These are phyloP conservation scores for Notholithocarpus densiflorus DNA, from an alignment of 306 rosid species.

Conservation along the genomic window DNA sequence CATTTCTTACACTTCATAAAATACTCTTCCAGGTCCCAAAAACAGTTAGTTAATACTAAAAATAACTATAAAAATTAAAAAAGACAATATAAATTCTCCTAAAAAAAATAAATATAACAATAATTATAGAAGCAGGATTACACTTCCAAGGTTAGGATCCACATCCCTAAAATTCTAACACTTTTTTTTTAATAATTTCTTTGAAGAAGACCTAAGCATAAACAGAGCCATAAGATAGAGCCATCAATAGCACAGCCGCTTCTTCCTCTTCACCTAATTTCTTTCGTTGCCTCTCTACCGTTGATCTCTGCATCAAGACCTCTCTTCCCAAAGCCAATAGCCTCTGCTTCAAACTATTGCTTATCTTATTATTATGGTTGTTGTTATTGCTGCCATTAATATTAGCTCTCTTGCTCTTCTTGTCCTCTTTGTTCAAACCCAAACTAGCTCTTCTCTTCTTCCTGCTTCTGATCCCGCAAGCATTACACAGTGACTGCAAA, in stretches of 20 bases:
- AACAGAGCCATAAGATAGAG: slow-evolving; percentile 87
- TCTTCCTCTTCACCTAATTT: slow-evolving; percentile 86
- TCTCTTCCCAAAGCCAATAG: slow-evolving; percentile 62
- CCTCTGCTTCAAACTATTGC: slow-evolving; percentile 63
- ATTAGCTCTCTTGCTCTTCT: slow-evolving; percentile 37
- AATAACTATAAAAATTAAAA: background rate
- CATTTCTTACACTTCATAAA: slow-evolving; percentile 52
- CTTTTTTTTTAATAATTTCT: background rate
- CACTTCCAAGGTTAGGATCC: slow-evolving; percentile 42
- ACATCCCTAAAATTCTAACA: background rate
- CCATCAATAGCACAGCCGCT: slow-evolving; percentile 90
- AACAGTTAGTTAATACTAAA: slow-evolving; percentile 22
- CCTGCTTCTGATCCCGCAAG: slow-evolving; percentile 97
- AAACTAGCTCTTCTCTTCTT: slow-evolving; percentile 85
- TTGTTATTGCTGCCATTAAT: slow-evolving; percentile 1
- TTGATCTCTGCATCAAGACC: slow-evolving; percentile 77
- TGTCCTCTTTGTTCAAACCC: slow-evolving; percentile 65
- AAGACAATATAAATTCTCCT: slow-evolving; percentile 25
- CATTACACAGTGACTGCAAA: slow-evolving; percentile 82
- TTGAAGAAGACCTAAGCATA: slow-evolving; percentile 40
- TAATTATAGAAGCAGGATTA: slow-evolving; percentile 20
- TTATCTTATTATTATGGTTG: slow-evolving; percentile 25
- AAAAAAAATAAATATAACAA: slow-evolving; percentile 3
- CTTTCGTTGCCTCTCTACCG: slow-evolving; percentile 62
- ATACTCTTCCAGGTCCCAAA: slow-evolving; percentile 18